Base-by-base conservation (phyloP, 1,284 basidiomycete species). In the Leccinum colubrinum region DNA sequence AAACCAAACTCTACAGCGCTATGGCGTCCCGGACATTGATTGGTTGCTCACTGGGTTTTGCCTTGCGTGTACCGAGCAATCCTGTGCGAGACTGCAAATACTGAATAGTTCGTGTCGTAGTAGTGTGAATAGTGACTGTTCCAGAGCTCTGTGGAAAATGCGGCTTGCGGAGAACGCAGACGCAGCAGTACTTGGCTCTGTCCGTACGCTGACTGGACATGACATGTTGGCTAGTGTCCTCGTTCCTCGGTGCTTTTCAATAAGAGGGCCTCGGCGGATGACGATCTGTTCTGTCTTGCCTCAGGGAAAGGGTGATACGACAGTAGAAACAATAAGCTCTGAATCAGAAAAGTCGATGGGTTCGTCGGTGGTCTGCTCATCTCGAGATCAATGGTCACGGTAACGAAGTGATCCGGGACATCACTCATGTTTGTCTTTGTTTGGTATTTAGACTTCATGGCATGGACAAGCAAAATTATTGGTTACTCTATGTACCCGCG, bases 401-500 rank as follows among this genome's bases (percentile, higher is more conserved):
- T 33, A 35, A 35, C 33, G 33, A 12, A 35, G 33, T 35, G 33
- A 35, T 35, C 33, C 33, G 11, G 30, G 30, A 33, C 30, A 30
- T 33, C 33, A 33, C 35, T 37, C 17, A n/a, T 70, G 50, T 71
- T 74, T 74, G 59, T 46, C 56, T 53, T 53, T 71, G 6, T 73
- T 72, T 46, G 56, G 55, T 14, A n/a, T 25, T 22, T 56, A 0
- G 14, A 25, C 25, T 27, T 39, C 3, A 41, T 15, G 14, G 14
- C 14, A 15, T 8, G 39, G n/a, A 3, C 12, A 15, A 15, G 55
- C 27, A 57, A 25, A 30, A 30, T 27, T 22, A 22, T 22, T 8
- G 6, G 35, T 14, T 6, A 37, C 35, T 37, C 35, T 37, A 37
- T 35, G 15, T 25, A 58, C n/a, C 15, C 12, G 39, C 12, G 22